phyloP scores from a whole-genome alignment of 1,284 basidiomycete genomes.

The Apiotrichum siamense region DNA sequence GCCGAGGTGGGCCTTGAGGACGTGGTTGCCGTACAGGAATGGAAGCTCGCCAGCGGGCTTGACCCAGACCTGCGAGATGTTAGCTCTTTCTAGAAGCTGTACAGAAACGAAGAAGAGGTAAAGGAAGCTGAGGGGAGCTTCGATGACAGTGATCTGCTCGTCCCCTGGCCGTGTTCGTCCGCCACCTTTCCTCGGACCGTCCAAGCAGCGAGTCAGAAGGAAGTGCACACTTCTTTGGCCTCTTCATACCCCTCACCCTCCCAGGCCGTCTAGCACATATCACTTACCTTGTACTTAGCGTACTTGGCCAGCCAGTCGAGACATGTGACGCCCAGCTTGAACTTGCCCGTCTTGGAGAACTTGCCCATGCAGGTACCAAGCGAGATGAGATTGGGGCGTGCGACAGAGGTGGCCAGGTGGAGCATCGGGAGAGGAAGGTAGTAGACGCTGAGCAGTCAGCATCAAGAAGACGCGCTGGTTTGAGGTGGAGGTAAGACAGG shows the following conservation, averaged over 20 bases:
- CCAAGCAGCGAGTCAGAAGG: too few relatives aligned
- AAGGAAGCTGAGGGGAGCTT: neutral
- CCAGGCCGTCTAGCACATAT: neutral
- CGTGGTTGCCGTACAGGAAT: conserved; percentile 97
- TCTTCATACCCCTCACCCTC: neutral
- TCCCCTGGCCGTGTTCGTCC: too few relatives aligned
- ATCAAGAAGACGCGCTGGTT: too few relatives aligned
- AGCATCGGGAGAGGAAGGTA: conserved; percentile 92
- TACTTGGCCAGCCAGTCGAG: conserved; percentile 93
- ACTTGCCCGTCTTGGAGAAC: conserved; percentile 95
- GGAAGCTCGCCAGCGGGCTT: conserved; percentile 99
- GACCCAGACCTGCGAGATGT: conserved; percentile 82
- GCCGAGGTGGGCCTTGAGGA: conserved; percentile 97
- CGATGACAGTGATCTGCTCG: neutral
- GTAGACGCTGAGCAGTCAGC: too few relatives aligned
- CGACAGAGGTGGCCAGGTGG: conserved; percentile 85
- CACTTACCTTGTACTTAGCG: conserved; percentile 88
- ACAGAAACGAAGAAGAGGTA: neutral
- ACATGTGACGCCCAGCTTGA: conserved; percentile 91
- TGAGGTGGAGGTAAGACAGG: neutral
- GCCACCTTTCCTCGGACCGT: too few relatives aligned
- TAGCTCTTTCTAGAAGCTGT: neutral
- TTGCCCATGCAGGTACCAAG: conserved; percentile 97
- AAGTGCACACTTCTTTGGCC: too few relatives aligned
- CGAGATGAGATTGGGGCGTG: conserved; percentile 84